Evolutionary conservation across 2,329 filamentous ascomycete species (phyloP).

Genomic region (Diaporthe helianthi): DNA sequence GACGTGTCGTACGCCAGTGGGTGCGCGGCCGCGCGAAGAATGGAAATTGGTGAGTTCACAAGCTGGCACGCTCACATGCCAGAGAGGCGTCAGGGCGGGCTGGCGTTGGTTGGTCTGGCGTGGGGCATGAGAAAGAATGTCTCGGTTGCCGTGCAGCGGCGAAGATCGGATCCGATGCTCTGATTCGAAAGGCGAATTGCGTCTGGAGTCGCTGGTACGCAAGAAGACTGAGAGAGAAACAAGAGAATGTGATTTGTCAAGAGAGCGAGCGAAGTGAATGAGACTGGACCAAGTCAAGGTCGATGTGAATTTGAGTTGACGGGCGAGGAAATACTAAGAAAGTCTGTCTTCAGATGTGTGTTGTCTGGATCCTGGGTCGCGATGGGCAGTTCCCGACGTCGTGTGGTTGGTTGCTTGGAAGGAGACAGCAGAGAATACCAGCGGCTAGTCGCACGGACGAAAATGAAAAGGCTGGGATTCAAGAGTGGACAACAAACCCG

Average conservation of each 20-base stretch:
- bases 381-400: background rate
- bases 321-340: background rate
- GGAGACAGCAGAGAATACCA: constrained; percentile 5
- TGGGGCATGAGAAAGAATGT: constrained; percentile 23
- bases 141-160: constrained; percentile 7
- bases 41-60: constrained; percentile 15
- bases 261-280: background rate
- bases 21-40: constrained; percentile 24
- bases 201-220: constrained; percentile 1
- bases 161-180: constrained; percentile 16
- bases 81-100: constrained; percentile 23
- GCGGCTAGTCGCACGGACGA: constrained; percentile 23
- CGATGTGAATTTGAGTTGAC: background rate
- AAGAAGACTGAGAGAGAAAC: background rate
- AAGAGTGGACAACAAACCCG: constrained; percentile 5
- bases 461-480: constrained; percentile 2
- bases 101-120: constrained; percentile 12
- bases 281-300: constrained; percentile 10
- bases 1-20: constrained; percentile 13
- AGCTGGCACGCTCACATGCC: constrained; percentile 33
- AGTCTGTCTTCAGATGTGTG: background rate
- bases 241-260: background rate
- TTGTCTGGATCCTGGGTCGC: too few relatives aligned
- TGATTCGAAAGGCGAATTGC: constrained; percentile 20
- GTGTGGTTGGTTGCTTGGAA: background rate